A percentile compares a stretch with the other conserved stretches of the same genome.
phyloP scores from a whole-genome alignment of 371 early-diverging fungal species.

The Mucor racemosus region DNA sequence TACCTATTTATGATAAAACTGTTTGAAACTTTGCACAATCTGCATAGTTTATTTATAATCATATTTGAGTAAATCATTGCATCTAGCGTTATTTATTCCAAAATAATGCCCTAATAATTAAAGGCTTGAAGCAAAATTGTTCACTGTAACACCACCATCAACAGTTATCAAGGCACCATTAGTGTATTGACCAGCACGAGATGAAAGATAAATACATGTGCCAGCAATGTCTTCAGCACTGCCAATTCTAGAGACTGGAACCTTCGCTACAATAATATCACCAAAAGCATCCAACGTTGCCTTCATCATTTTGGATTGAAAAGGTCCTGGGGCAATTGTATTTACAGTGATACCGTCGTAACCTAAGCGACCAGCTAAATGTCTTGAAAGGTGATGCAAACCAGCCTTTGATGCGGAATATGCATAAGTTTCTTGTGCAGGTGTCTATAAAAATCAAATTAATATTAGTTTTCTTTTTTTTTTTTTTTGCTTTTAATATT shows the following conservation, averaged over 20 bases:
- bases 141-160: constrained; percentile 73
- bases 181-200: constrained; percentile 81
- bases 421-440: constrained; percentile 66
- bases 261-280: constrained; percentile 56
- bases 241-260: constrained; percentile 82
- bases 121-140: constrained; percentile 12
- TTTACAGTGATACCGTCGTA: constrained; percentile 74
- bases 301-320: constrained; percentile 88
- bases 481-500: too few relatives aligned
- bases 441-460: constrained; percentile 22
- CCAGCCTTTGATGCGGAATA: constrained; percentile 84
- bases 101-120: not conserved
- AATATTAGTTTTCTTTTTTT: not conserved
- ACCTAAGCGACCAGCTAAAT: constrained; percentile 68
- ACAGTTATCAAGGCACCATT: constrained; percentile 82
- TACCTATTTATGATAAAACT: too few relatives aligned
- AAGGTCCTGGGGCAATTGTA: constrained; percentile 89
- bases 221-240: constrained; percentile 86
- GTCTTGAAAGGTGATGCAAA: constrained; percentile 72
- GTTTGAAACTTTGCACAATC: too few relatives aligned
- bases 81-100: too few relatives aligned
- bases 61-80: too few relatives aligned
- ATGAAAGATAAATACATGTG: constrained; percentile 76
- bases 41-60: too few relatives aligned
- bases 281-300: constrained; percentile 64